A percentile compares a stretch with the other conserved stretches of the same genome.
Evolutionary conservation across 805 yeast species (phyloP).

Genomic region (Wickerhamomyces bovis): DNA sequence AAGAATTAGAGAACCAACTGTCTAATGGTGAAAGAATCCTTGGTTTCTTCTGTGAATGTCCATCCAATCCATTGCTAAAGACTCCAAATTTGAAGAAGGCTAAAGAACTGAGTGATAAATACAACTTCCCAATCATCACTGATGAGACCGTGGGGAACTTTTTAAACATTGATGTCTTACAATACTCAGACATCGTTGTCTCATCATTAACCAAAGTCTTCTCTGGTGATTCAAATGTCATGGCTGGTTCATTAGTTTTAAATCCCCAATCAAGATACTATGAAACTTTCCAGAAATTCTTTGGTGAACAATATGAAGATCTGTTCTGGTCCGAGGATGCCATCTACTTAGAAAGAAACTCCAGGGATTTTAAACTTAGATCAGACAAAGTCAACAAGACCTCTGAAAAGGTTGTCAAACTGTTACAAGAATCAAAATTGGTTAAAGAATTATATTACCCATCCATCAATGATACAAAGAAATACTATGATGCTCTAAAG

Average conservation of each 20-base stretch:
- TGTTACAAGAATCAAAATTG: constrained; percentile 41
- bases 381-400: constrained; percentile 48
- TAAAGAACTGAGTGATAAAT: constrained; percentile 58
- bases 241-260: constrained; percentile 85
- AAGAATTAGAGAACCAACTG: constrained; percentile 56
- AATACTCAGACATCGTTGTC: constrained; percentile 81
- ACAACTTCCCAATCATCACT: constrained; percentile 71
- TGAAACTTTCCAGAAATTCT: constrained; percentile 40
- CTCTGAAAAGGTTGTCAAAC: constrained; percentile 46
- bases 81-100: constrained; percentile 73
- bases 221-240: constrained; percentile 90
- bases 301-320: constrained; percentile 59
- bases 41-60: constrained; percentile 86
- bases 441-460: constrained; percentile 74
- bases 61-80: constrained; percentile 87
- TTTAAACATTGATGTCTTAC: constrained; percentile 72
- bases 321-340: constrained; percentile 92
- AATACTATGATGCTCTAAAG: constrained; percentile 65
- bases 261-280: constrained; percentile 59
- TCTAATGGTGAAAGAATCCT: constrained; percentile 60
- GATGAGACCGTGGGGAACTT: constrained; percentile 96
- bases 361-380: constrained; percentile 77
- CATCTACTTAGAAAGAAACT: constrained; percentile 83
- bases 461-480: constrained; percentile 40
- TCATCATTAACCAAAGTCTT: constrained; percentile 88